These are phyloP conservation scores for Euryodendron excelsum DNA, from an alignment of 148 eudicot genomes.

Conservation along the genomic window DNA sequence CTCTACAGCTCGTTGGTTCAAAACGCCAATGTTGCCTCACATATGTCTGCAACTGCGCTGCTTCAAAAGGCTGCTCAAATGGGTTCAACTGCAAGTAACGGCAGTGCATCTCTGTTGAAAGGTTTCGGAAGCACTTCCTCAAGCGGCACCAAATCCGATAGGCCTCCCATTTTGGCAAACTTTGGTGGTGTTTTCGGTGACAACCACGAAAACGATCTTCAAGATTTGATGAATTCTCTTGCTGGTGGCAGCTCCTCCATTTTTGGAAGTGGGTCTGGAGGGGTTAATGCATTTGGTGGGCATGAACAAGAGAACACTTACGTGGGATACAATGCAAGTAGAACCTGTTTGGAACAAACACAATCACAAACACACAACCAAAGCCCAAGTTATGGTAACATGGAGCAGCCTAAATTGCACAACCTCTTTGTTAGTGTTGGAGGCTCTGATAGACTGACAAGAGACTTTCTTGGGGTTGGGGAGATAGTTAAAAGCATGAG, in stretches of 20 bases:
- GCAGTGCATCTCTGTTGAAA: conserved; percentile 41
- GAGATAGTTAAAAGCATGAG: conserved; percentile 59
- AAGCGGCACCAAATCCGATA: conserved; percentile 11
- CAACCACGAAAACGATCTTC: conserved; percentile 36
- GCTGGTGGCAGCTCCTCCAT: conserved; percentile 16
- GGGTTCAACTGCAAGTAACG: conserved; percentile 53
- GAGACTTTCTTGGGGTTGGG: conserved; percentile 68
- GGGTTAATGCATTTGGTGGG: not conserved
- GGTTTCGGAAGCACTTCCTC: conserved; percentile 28
- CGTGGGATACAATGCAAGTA: no score
- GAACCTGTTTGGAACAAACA: no score
- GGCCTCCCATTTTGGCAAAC: no score
- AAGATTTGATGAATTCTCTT: conserved; percentile 44
- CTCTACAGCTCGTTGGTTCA: conserved; percentile 11
- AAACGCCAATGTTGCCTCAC: conserved; percentile 20
- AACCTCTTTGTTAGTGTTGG: conserved; percentile 9
- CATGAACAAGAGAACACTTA: no score
- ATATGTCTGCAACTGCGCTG: conserved; percentile 72
- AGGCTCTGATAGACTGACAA: conserved; percentile 44
- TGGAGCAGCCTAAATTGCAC: not conserved
- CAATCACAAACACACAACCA: no score
- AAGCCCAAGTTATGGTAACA: no score
- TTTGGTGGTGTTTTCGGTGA: conserved; percentile 32
- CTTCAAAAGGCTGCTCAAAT: conserved; percentile 74
- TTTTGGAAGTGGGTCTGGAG: conserved; percentile 12